These are phyloP conservation scores for Punctularia strigosozonata DNA, from an alignment of 768 basidiomycete genomes.

Conservation along the genomic window DNA sequence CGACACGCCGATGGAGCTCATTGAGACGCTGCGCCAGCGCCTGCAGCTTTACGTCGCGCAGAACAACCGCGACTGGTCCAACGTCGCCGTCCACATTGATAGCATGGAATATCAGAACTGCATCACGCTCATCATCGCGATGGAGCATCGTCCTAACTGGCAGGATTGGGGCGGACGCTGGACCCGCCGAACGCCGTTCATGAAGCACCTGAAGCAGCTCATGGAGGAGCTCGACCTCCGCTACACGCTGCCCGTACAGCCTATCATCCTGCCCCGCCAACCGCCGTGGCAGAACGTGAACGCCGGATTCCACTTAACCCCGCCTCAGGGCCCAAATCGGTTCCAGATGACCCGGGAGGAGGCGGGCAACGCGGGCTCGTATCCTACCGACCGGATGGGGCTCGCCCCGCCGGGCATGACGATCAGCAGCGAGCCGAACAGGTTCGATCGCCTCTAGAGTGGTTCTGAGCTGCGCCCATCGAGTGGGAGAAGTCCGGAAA, in stretches of 20 bases:
- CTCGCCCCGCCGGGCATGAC: too few species aligned
- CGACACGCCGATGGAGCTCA: conserved; percentile 54
- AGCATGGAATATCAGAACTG: conserved; percentile 73
- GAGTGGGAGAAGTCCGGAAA: too few species aligned
- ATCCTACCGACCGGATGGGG: too few species aligned
- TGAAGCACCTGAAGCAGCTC: conserved; percentile 59
- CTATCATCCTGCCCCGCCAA: conserved; percentile 38
- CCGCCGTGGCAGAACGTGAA: too few species aligned
- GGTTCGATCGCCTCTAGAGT: too few species aligned
- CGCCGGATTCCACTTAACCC: too few species aligned
- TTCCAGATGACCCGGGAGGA: too few species aligned
- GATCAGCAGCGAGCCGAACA: too few species aligned
- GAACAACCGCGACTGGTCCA: conserved; percentile 68
- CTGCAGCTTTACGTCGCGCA: conserved; percentile 46
- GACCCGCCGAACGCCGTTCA: conserved; percentile 63
- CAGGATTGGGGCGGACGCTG: conserved; percentile 81
- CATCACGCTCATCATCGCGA: conserved; percentile 49
- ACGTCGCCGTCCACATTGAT: conserved; percentile 54
- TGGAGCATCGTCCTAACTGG: conserved; percentile 79
- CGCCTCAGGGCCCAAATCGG: too few species aligned
- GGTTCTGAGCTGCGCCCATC: too few species aligned
- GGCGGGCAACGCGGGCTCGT: too few species aligned
- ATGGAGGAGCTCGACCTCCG: conserved; percentile 65
- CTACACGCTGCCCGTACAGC: conserved; percentile 65
- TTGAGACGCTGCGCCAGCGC: conserved; percentile 53